Evolutionary conservation across 2,329 filamentous ascomycete genomes (phyloP), one percentile per base, ranked within the genome.

Genomic region (Clonostachys rosea): DNA sequence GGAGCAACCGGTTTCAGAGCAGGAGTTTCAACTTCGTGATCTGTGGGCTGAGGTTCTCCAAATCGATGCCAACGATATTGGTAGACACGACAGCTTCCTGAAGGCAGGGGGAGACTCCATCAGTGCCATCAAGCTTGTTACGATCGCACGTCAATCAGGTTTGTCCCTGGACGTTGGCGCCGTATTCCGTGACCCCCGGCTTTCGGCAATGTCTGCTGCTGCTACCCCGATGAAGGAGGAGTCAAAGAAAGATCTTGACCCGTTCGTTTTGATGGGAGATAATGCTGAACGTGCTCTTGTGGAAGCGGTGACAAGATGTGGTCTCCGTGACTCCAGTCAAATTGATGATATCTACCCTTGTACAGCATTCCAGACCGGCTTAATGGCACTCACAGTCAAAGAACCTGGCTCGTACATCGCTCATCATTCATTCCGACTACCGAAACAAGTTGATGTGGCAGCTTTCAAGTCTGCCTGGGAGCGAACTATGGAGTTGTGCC

Each of bases 31-130:
- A 3, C 52, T 68, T 5, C 59, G 63, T 6, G 52, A 54, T 17
- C 46, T 64, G 16, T 70, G 67, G 67, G 44, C 50, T 37, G 54
- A 59, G 35, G 48, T 67, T 5, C 58, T 70, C 3, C 61, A 60
- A 12, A 47, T 55, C 2, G 58, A 63, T 10, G 45, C 54, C 7
- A 33, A 46, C 8, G 56, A 62, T 6, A 50, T 69, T 33, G 53
- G 59, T 1, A 53, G 59, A 2, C 50, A 61, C 3, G 65, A 68
- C 51, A 65, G 62, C 56, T 74, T 74, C 59, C 65, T 74, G 51
- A 60, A 58, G 0, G 59, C 71, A 3, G 70, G 70, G 2, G 70
- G 73, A 6, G 71, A 75, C 56, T 75, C 73, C 0, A 60, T 75
- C 9, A 61, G 62, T 11, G 71, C 72, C 1, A 75, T 75, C 69